Percentiles rank a stretch among this genome's conserved stretches.
phyloP scores from a whole-genome alignment of 768 basidiomycete genomes.

The Saitozyma podzolica region DNA sequence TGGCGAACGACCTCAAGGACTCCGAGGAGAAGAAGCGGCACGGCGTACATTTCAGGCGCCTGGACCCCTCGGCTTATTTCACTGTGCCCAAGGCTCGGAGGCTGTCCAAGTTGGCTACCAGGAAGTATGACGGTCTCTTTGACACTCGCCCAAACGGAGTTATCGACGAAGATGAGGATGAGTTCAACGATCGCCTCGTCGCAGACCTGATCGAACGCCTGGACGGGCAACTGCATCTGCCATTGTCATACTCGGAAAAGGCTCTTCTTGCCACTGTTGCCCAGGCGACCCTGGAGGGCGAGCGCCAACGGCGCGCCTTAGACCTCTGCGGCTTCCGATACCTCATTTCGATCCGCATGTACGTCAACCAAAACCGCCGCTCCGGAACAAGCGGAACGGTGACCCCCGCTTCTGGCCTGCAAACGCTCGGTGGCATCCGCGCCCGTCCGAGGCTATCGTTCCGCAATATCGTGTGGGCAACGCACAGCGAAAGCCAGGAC shows the following conservation, averaged over 20 bases:
- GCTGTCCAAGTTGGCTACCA: slow-evolving; percentile 6
- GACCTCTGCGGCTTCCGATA: slow-evolving; percentile 92
- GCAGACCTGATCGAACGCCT: slow-evolving; percentile 65
- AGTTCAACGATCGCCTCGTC: slow-evolving; percentile 22
- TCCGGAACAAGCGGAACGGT: slow-evolving; percentile 52
- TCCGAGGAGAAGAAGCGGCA: slow-evolving; percentile 39
- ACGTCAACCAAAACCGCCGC: slow-evolving; percentile 77
- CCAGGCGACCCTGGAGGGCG: slow-evolving; percentile 84
- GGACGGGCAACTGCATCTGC: slow-evolving; percentile 65
- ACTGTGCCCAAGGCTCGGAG: background rate
- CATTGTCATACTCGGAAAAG: slow-evolving; percentile 75
- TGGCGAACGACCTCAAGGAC: slow-evolving; percentile 59
- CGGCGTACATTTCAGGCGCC: slow-evolving; percentile 23
- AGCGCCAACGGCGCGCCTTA: slow-evolving; percentile 84
- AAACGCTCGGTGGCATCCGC: background rate
- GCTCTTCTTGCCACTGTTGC: slow-evolving; percentile 80
- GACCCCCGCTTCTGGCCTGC: slow-evolving; percentile 15
- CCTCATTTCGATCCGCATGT: slow-evolving; percentile 86
- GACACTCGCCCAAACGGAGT: slow-evolving; percentile 15
- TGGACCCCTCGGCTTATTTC: slow-evolving; percentile 39
- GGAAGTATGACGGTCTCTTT: slow-evolving; percentile 40
- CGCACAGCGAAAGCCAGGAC: slow-evolving; percentile 91
- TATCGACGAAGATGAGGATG: slow-evolving; percentile 26
- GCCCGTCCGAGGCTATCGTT: slow-evolving; percentile 31
- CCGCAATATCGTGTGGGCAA: slow-evolving; percentile 96